Evolutionary conservation across 805 yeast species (phyloP), one percentile per base, ranked within the genome.

Genomic region (Kodamaea nitidulidarum): DNA sequence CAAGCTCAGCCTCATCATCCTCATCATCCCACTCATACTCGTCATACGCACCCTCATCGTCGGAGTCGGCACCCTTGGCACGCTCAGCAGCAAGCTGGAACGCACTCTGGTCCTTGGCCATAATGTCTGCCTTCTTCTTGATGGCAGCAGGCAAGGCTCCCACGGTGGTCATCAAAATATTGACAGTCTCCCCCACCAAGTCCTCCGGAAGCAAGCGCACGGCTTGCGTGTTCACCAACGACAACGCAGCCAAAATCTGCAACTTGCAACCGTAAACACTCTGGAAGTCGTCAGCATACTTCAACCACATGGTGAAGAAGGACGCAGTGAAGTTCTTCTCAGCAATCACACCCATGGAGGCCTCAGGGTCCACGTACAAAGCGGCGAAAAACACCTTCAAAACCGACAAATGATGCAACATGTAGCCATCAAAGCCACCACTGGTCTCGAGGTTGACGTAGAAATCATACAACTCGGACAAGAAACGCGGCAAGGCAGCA

Each of bases 1-100:
- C 97, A 33, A 81, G 80, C 32, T 85, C 71, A 7, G 84, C 93
- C 35, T 84, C 93, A 36, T 78, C 80, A 7, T 78, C 79, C 47
- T 77, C 83, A 36, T 55, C 56, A 10, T 47, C 55, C 37, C 55
- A 56, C 15, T 47, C 54, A 7, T 57, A 61, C 7, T 53, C 54
- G 3, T 49, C 65, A 28, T 47, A 56, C 15, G 49, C 53, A 3
- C 47, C 57, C 15, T 46, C 60, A 25, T 54, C 60, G n/a, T 62
- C 63, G 11, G 57, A 69, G 2, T 49, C 63, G 31, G 50, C 60
- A 14, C 28, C 28, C 15, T 35, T 31, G 10, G 49, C 51, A 22
- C 38, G 50, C 43, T 45, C 55, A 14, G 42, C 50, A 3, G 52
- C 41, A 38, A 50, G 47, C 26, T 55, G 60, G 46, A 56, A 67